Evolutionary conservation across 140 eudicot genomes (phyloP), one percentile per base, ranked within the genome.

Genomic region (Anethum foeniculum): DNA sequence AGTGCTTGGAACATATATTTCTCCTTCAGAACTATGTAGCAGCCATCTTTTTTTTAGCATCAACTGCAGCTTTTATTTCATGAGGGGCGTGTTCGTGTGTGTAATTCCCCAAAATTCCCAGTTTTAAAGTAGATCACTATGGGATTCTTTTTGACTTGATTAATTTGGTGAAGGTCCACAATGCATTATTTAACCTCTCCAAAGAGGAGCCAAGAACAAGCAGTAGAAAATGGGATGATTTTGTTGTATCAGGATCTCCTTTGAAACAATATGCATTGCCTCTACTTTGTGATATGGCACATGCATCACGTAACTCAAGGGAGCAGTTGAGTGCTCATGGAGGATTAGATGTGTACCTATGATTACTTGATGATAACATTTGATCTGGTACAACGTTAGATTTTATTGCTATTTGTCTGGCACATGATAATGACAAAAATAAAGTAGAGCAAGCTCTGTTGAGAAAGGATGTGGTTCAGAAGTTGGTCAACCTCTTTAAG

Each of bases 161-260:
- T 82, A 71, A 7, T 82, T 78, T 77, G 11, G 64, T 92, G 85
- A 77, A 94, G 98, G 97, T 94, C 82, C 95, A 92, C 82, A 90
- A 89, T 83, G 96, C 98, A 41, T 89, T 94, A 60, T 94, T 94
- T 90, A 94, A 94, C 80, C 90, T 94, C 79, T 94, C 97, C 88
- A 94, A 94, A 94, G 91, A 89, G 98, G 88, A 86, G 98, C 80
- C 98, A 94, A 82, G 98, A 94, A 85, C 98, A 94, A 79, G 97
- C 98, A 1, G 98, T 97, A 47, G 97, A 94, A 88, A 94, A 92
- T 76, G 98, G 98, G 83, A 90, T 94, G 91, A 89, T 25, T 94
- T 94, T 77, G 86, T 94, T 79, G 84, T 92, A 92, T 83, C 93
- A n/a, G 93, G 87, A 84, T 94, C 98, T 80, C 98, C 97, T 51